Evolutionary conservation across 805 yeast genomes (phyloP).

Genomic region (Starmerella geochares): DNA sequence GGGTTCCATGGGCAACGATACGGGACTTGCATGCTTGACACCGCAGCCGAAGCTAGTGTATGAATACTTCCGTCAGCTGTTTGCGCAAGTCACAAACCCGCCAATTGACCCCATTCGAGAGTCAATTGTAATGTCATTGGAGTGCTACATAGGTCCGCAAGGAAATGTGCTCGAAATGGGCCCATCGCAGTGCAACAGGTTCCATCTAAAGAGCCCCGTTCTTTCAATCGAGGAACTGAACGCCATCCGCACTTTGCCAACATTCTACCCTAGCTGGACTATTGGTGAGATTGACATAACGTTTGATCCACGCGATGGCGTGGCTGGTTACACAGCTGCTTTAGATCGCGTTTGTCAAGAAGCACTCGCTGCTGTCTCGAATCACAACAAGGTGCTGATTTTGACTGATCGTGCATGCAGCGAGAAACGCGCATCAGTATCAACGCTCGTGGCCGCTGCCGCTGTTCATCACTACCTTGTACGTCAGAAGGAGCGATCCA

Average conservation of each 20-base stretch:
- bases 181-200: slow-evolving; percentile 81
- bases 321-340: slow-evolving; percentile 73
- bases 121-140: slow-evolving; percentile 91
- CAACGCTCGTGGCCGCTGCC: slow-evolving; percentile 87
- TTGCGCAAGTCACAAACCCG: slow-evolving; percentile 98
- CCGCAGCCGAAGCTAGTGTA: slow-evolving; percentile 83
- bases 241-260: slow-evolving; percentile 62
- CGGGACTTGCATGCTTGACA: slow-evolving; percentile 87
- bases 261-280: slow-evolving; percentile 79
- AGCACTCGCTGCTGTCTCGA: slow-evolving; percentile 75
- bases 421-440: slow-evolving; percentile 60
- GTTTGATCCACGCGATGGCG: slow-evolving; percentile 70
- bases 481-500: slow-evolving; percentile 89
- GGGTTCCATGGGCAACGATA: slow-evolving; percentile 98
- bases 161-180: slow-evolving; percentile 90
- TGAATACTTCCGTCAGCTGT: slow-evolving; percentile 90
- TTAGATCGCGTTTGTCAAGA: slow-evolving; percentile 78
- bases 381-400: slow-evolving; percentile 61
- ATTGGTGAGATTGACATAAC: slow-evolving; percentile 78
- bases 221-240: slow-evolving; percentile 60
- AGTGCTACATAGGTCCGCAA: slow-evolving; percentile 97
- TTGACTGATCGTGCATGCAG: slow-evolving; percentile 61
- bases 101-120: slow-evolving; percentile 98
- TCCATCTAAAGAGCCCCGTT: slow-evolving; percentile 74
- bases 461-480: slow-evolving; percentile 96